Conservation (phyloP, 1,284 basidiomycete species). For the Cystobasidiaceae sp. region DNA sequence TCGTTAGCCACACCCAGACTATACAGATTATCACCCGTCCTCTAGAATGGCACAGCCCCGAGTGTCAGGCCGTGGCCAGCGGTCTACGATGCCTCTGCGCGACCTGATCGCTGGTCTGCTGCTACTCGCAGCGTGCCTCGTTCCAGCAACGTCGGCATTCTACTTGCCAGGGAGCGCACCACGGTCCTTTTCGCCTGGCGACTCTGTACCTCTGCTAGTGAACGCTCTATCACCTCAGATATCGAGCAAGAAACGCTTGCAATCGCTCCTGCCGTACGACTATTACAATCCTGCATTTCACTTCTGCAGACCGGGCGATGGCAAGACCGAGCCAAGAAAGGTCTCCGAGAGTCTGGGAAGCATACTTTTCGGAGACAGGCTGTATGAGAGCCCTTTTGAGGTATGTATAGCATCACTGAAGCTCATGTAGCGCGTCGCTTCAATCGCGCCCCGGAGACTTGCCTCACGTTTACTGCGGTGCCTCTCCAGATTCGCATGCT, state of each 20-base stretch:
- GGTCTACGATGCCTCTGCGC: not conserved
- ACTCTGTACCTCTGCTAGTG: constrained; percentile 46
- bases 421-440: constrained; percentile 27
- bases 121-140: constrained; percentile 8
- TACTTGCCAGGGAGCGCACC: constrained; percentile 49
- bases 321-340: constrained; percentile 60
- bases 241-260: not conserved
- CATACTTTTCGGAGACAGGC: constrained; percentile 91
- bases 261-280: constrained; percentile 50
- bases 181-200: constrained; percentile 44
- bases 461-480: not conserved
- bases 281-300: constrained; percentile 80
- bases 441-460: constrained; percentile 3
- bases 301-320: constrained; percentile 69
- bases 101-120: not conserved
- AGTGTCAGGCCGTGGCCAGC: too few species aligned
- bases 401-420: constrained; percentile 50
- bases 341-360: constrained; percentile 86
- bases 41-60: not conserved
- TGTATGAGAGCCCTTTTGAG: constrained; percentile 84
- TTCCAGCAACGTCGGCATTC: constrained; percentile 12
- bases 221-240: constrained; percentile 43
- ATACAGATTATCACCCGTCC: not conserved
- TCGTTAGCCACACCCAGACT: too few species aligned
- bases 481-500: constrained; percentile 66